phyloP scores from a whole-genome alignment of 139 green algal genomes.

The Chlorella sp. region DNA sequence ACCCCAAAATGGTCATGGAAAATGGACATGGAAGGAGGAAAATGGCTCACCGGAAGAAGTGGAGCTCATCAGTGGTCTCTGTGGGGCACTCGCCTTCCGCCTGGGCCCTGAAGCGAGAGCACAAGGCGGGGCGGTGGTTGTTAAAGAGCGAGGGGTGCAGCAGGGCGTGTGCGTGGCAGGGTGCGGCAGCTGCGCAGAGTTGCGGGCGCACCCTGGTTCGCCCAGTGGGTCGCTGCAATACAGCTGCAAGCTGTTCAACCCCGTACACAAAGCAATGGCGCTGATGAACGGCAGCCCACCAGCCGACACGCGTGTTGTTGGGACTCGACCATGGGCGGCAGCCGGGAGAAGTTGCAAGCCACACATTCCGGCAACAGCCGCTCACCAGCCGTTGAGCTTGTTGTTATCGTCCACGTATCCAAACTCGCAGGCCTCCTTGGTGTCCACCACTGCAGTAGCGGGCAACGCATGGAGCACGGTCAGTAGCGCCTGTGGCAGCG shows the following conservation, averaged over 20 bases:
- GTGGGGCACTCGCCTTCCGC: slow-evolving; percentile 4
- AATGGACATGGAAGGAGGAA: no score
- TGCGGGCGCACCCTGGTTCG: not conserved
- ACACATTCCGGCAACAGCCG: no score
- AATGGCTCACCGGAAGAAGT: not conserved
- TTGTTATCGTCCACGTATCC: not conserved
- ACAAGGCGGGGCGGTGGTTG: not conserved
- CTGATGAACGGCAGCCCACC: not conserved
- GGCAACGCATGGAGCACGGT: not conserved
- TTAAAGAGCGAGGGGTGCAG: not conserved
- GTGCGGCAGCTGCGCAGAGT: no score
- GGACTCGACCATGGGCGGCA: no score
- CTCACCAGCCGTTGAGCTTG: slow-evolving; percentile 5
- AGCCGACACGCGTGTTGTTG: no score
- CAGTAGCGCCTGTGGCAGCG: no score
- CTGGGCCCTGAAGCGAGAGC: slow-evolving; percentile 13
- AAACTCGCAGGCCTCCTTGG: not conserved
- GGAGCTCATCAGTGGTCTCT: not conserved
- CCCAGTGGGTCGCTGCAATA: not conserved
- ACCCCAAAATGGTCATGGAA: no score
- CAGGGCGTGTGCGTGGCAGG: not conserved
- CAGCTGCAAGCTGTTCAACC: not conserved
- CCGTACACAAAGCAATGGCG: not conserved
- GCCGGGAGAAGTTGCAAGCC: no score
- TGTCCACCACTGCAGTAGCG: not conserved